Evolutionary conservation across 1,284 basidiomycete genomes (phyloP), one percentile per base, ranked within the genome.

Genomic region (Golubevia sp.): DNA sequence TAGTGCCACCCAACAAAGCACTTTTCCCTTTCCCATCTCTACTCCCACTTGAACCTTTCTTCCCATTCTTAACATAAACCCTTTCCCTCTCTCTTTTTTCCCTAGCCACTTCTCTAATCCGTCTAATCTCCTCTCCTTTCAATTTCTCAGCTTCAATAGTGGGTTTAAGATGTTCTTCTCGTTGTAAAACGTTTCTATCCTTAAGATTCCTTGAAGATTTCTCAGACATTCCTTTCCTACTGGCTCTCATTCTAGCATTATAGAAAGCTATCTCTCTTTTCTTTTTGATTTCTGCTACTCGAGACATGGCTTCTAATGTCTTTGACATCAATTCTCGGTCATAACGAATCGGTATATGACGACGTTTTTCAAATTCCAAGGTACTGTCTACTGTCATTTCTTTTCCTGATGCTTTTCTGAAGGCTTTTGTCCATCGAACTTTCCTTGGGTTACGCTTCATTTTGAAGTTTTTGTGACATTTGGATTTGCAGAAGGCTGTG

Each of bases 371-470:
- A 84, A 99, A 99, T 84, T 98, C 95, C 84, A 98, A 93, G 1
- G 96, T 99, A 0, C 95, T 92, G 86, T 99, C 97, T 79, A 99
- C 92, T 13, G 93, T 96, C 97, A 99, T 99, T 86, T 99, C 97
- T 87, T 99, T 99, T 70, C 97, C 97, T 64, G 94, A 93, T 24
- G 97, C 94, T 85, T 96, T 97, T 76, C 97, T 89, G 89, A 99
- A 99, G 18, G 97, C 97, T 86, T 99, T 99, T 60, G 97, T 99
- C 97, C 97, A 99, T 78, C 93, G 89, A 57, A 99, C 95, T 86
- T 99, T 99, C 71, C 97, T 90, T 55, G 97, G 97, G 86, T 99
- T 99, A 57, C 97, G 91, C 88, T 99, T 99, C 96, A 99, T 97
- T 86, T 94, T 96, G 77, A 80, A 82, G 74, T 82, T 83, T 74